Conservation (phyloP, 2,329 filamentous ascomycete genomes). For the Phaeosphaeria sp. region DNA sequence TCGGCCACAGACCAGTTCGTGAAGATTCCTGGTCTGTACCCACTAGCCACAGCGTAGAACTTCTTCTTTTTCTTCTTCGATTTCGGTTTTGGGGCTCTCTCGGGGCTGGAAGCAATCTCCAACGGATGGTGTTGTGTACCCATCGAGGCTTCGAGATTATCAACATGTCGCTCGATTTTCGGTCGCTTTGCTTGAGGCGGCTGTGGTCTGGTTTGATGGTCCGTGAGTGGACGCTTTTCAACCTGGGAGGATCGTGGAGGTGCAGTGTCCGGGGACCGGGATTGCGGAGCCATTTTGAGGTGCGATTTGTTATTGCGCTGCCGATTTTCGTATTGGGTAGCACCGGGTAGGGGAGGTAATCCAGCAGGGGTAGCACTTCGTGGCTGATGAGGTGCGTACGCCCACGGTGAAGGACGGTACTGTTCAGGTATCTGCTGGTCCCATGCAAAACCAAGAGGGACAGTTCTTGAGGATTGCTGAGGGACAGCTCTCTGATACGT, state of each 20-base stretch:
- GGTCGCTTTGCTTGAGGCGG: neutral
- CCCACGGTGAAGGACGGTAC: neutral
- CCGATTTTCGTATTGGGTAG: neutral
- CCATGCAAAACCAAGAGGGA: neutral
- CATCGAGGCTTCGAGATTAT: neutral
- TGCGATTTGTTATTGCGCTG: neutral
- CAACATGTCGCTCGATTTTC: neutral
- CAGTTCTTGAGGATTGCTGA: neutral
- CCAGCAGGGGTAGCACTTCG: neutral
- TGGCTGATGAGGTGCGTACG: neutral
- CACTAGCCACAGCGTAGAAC: slow-evolving; percentile 70
- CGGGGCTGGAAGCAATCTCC: slow-evolving; percentile 23
- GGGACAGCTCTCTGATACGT: neutral
- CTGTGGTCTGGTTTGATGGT: neutral
- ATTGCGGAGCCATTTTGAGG: neutral
- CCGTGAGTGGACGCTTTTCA: neutral
- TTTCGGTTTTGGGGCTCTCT: slow-evolving; percentile 2
- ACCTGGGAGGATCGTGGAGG: neutral
- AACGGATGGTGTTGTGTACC: slow-evolving; percentile 21
- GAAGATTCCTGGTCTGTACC: slow-evolving; percentile 66
- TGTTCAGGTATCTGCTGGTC: neutral
- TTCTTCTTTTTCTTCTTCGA: slow-evolving; percentile 71
- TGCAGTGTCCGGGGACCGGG: too few species aligned
- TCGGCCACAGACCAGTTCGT: slow-evolving; percentile 72
- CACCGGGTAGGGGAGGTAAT: neutral